Evolutionary conservation across 2,329 filamentous ascomycete genomes (phyloP).

Genomic region (Aspergillus ochraceus): DNA sequence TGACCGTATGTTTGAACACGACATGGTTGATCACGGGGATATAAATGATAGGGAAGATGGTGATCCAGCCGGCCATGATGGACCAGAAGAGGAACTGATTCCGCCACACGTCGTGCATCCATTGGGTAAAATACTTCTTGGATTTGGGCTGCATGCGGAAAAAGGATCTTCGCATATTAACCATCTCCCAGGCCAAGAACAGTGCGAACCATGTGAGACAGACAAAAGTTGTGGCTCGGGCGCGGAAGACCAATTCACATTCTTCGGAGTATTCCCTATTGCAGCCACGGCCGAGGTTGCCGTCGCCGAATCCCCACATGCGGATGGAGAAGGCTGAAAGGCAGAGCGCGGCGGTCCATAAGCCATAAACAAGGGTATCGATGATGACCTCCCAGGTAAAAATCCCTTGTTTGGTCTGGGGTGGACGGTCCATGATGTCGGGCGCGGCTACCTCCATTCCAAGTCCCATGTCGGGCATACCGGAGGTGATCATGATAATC

Average conservation of each 20-base stretch:
- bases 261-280: conserved; percentile 55
- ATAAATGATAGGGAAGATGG: conserved; percentile 60
- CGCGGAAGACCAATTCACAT: conserved; percentile 65
- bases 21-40: conserved; percentile 64
- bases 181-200: conserved; percentile 76
- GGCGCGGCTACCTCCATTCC: conserved; percentile 71
- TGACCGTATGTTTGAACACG: conserved; percentile 65
- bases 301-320: conserved; percentile 59
- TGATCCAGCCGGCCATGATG: conserved; percentile 55
- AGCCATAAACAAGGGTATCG: conserved; percentile 75
- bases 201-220: conserved; percentile 73
- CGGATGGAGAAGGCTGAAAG: conserved; percentile 62
- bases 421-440: conserved; percentile 75
- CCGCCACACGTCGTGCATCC: conserved; percentile 65
- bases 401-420: conserved; percentile 67
- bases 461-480: conserved; percentile 80
- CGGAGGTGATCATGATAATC: conserved; percentile 89
- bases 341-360: conserved; percentile 70
- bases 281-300: conserved; percentile 57
- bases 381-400: conserved; percentile 73
- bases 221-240: conserved; percentile 69
- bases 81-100: conserved; percentile 72
- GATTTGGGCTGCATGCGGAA: conserved; percentile 68
- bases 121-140: conserved; percentile 62
- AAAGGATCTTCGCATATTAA: conserved; percentile 68